Evolutionary conservation across 2,329 filamentous ascomycete species (phyloP).

Genomic region (Magnaporthales sp.): DNA sequence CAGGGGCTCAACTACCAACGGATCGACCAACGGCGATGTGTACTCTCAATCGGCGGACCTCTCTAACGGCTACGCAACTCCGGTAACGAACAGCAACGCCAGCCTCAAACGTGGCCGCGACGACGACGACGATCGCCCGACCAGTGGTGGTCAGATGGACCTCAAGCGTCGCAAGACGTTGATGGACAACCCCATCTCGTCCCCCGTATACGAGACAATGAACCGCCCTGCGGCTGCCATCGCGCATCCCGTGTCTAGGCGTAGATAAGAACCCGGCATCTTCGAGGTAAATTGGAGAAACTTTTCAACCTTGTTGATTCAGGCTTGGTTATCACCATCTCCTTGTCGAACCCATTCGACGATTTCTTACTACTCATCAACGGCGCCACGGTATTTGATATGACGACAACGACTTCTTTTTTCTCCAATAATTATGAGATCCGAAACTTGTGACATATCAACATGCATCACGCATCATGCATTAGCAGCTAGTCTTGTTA

Average conservation of each 20-base stretch:
- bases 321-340: neutral
- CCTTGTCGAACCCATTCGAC: neutral
- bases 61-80: constrained; percentile 54
- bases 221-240: constrained; percentile 18
- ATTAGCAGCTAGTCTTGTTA: neutral
- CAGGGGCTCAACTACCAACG: constrained; percentile 51
- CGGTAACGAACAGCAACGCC: constrained; percentile 56
- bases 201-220: constrained; percentile 20
- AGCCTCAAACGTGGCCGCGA: constrained; percentile 32
- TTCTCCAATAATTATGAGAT: neutral
- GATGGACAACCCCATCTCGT: constrained; percentile 20
- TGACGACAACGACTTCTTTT: neutral
- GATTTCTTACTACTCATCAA: neutral
- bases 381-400: neutral
- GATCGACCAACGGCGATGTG: constrained; percentile 56
- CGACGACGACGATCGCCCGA: constrained; percentile 31
- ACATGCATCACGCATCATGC: neutral
- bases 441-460: neutral
- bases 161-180: constrained; percentile 26
- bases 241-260: constrained; percentile 10
- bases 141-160: constrained; percentile 19
- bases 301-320: neutral
- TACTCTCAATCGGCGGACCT: constrained; percentile 61
- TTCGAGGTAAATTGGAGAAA: neutral
- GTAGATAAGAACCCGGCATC: neutral